Evolutionary conservation across 805 yeast genomes (phyloP), one percentile per base, ranked within the genome.

Genomic region (Tetrapisispora arboricola): DNA sequence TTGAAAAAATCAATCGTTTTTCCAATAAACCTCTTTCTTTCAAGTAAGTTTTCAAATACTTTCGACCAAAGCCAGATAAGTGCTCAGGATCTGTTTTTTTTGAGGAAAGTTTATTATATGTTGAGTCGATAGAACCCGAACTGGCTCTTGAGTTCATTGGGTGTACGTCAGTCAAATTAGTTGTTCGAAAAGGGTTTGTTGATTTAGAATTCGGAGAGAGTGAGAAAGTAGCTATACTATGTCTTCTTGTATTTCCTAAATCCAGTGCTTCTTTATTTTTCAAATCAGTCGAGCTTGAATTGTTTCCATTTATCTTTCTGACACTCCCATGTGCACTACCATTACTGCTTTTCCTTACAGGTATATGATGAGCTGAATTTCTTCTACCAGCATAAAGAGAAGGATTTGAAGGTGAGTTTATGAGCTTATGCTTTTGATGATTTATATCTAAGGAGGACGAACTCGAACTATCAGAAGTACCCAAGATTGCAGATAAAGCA

Each of bases 11-110:
- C 2, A 32, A 22, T 29, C 40, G 48, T 12, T 52, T 49, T 16
- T 44, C 38, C 19, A 55, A 36, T 22, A 57, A 49, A 13, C 63
- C 63, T 30, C 56, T 49, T 11, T 49, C 51, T 2, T 46, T 34
- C 10, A 58, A 43, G 42, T 58, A 58, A 22, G 48, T 31, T 8
- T 15, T 12, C 25, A 38, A 13, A 26, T 16, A 30, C 7, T 30
- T 16, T 37, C 41, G 33, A 9, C 21, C 20, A 13, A 32, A 19
- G 26, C 6, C 20, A 4, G 39, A 21, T 24, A 34, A 29, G 5
- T 18, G 13, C 3, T 28, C 33, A 26, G 20, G 10, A 11, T 28
- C 28, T 4, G 32, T 18, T 26, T 27, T 35, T 7, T 15, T n/a
- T 3, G 22, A 17, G 11, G 10, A 7, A 6, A 17, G 19, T 13